phyloP scores from a whole-genome alignment of 1,284 basidiomycete genomes.

The Exobasidium rhododendri region DNA sequence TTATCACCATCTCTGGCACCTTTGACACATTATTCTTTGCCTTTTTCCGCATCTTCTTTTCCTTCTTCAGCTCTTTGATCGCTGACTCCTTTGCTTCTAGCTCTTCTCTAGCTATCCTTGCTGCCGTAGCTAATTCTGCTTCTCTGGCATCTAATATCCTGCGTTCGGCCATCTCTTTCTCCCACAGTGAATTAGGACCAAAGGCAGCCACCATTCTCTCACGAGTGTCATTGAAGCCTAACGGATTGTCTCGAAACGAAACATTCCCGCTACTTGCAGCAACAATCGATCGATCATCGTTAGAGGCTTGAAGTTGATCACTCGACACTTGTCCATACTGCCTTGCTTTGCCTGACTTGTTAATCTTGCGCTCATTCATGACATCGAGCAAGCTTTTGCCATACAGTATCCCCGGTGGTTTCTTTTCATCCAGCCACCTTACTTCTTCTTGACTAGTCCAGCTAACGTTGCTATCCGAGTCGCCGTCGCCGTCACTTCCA shows the following conservation, averaged over 20 bases:
- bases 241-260: constrained; percentile 40
- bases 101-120: constrained; percentile 15
- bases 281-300: constrained; percentile 29
- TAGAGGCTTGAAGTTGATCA: constrained; percentile 28
- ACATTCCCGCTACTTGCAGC: constrained; percentile 30
- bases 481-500: constrained; percentile 20
- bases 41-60: constrained; percentile 30
- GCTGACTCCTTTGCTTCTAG: constrained; percentile 16
- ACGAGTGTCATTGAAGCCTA: constrained; percentile 48
- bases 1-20: not conserved
- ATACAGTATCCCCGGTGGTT: constrained; percentile 48
- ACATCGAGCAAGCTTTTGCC: constrained; percentile 48
- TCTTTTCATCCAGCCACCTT: constrained; percentile 23
- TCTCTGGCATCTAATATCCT: constrained; percentile 35
- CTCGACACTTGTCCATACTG: constrained; percentile 42
- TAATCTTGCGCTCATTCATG: constrained; percentile 26
- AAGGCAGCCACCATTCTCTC: constrained; percentile 51
- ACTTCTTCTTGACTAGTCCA: constrained; percentile 19
- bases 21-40: constrained; percentile 14
- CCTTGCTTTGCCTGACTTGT: constrained; percentile 27
- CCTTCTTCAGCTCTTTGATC: constrained; percentile 22
- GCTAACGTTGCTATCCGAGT: constrained; percentile 17
- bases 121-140: constrained; percentile 9
- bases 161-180: constrained; percentile 41
- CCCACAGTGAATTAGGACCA: constrained; percentile 37